phyloP scores from a whole-genome alignment of 306 rosid genomes.

The Vicia faba region DNA sequence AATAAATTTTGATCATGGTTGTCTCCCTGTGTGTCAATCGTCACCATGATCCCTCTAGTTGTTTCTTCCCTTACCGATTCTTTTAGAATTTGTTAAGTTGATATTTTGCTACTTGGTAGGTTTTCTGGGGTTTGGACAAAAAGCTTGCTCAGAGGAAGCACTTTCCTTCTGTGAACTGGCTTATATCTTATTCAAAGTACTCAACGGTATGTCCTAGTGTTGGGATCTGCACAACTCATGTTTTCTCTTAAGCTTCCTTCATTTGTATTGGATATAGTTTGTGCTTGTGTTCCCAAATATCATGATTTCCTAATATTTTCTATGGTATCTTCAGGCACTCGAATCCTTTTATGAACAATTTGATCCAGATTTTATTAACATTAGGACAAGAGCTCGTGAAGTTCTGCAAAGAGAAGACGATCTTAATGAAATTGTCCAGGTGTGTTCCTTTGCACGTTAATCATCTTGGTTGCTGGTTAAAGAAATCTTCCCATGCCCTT shows the following conservation, averaged over 20 bases:
- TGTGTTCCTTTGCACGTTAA: constrained; percentile 38
- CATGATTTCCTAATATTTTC: background rate
- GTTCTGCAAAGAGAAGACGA: constrained; percentile 98
- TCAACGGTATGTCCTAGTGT: constrained; percentile 62
- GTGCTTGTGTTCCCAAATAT: constrained; percentile 16
- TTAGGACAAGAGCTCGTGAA: constrained; percentile 98
- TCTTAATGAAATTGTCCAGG: constrained; percentile 97
- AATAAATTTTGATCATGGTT: constrained; percentile 1
- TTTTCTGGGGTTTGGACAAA: constrained; percentile 99
- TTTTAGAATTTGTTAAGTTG: constrained; percentile 23
- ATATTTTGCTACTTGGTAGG: constrained; percentile 52
- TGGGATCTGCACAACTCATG: constrained; percentile 20
- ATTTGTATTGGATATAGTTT: constrained; percentile 27
- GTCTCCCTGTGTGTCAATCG: background rate
- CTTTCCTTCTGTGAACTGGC: constrained; percentile 99
- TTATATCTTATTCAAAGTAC: constrained; percentile 95
- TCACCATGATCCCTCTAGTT: constrained; percentile 2
- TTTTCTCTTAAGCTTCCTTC: constrained; percentile 23
- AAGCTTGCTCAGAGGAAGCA: constrained; percentile 99
- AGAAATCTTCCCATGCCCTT: constrained; percentile 7
- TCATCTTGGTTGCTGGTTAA: constrained; percentile 29
- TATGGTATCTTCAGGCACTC: constrained; percentile 66
- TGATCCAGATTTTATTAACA: constrained; percentile 94
- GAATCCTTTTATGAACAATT: constrained; percentile 93
- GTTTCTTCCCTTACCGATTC: constrained; percentile 10